These are phyloP conservation scores for Monosporascus sp. DNA, from an alignment of 2,329 filamentous ascomycete genomes.

Conservation along the genomic window DNA sequence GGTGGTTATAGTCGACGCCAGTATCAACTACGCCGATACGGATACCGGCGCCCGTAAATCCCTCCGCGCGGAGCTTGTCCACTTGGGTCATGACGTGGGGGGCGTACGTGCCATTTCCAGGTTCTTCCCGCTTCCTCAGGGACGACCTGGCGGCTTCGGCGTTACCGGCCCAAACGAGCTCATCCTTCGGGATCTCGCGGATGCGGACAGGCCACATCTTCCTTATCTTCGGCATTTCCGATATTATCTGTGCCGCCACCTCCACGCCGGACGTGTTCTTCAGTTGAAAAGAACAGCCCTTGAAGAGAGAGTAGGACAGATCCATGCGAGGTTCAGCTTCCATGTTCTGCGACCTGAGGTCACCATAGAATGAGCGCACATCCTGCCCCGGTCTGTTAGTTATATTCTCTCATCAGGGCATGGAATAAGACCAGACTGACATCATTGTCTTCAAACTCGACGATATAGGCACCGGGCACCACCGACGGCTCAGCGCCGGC, in stretches of 20 bases:
- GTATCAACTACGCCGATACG: background rate
- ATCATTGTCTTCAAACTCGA: constrained; percentile 17
- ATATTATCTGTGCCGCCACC: constrained; percentile 1
- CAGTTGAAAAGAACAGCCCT: constrained; percentile 18
- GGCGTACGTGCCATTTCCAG: background rate
- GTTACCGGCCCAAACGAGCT: background rate
- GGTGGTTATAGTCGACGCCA: background rate
- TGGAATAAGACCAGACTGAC: background rate
- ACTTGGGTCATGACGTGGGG: background rate
- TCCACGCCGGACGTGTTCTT: background rate
- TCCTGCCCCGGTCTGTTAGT: constrained; percentile 2
- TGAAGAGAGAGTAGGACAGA: constrained; percentile 19
- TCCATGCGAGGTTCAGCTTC: constrained; percentile 15
- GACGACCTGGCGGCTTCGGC: background rate
- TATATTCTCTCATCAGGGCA: background rate
- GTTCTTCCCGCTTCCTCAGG: constrained; percentile 1
- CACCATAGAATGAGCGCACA: constrained; percentile 9
- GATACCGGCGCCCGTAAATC: background rate
- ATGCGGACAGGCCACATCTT: constrained; percentile 6
- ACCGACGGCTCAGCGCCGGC: background rate
- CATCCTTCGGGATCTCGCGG: background rate
- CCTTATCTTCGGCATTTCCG: constrained; percentile 2
- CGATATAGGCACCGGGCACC: constrained; percentile 20
- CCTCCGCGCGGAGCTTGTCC: constrained; percentile 1
- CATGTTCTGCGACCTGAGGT: constrained; percentile 11